A percentile compares a stretch with the other conserved stretches of the same genome.
Evolutionary conservation across 2,329 filamentous ascomycete genomes (phyloP).

Genomic region (Diplodia scrobiculata): DNA sequence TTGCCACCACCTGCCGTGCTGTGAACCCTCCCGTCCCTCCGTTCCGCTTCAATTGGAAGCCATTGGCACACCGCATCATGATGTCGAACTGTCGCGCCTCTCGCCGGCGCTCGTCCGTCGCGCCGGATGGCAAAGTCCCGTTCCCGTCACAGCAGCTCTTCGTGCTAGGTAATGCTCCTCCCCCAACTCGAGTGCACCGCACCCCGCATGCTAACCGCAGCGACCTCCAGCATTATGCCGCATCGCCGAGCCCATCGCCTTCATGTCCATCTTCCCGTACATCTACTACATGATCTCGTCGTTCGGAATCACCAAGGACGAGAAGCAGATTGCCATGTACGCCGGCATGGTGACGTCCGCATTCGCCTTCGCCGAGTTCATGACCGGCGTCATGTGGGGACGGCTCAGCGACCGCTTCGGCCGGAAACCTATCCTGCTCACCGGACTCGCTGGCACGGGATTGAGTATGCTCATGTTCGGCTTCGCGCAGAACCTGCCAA

Average conservation of each 20-base stretch:
- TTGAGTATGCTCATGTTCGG: slow-evolving; percentile 92
- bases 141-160: slow-evolving; percentile 64
- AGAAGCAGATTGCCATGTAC: slow-evolving; percentile 82
- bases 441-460: slow-evolving; percentile 86
- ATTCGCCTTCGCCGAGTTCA: slow-evolving; percentile 94
- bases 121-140: slow-evolving; percentile 38
- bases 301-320: slow-evolving; percentile 79
- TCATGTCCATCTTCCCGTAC: slow-evolving; percentile 99
- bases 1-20: slow-evolving; percentile 5
- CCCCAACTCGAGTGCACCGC: not conserved
- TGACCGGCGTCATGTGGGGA: slow-evolving; percentile 90
- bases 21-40: slow-evolving; percentile 7
- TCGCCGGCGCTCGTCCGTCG: slow-evolving; percentile 22
- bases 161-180: slow-evolving; percentile 53
- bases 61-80: slow-evolving; percentile 18
- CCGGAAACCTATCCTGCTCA: slow-evolving; percentile 87
- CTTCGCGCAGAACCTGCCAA: slow-evolving; percentile 77
- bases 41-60: slow-evolving; percentile 17
- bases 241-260: slow-evolving; percentile 97
- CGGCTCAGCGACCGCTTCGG: slow-evolving; percentile 88
- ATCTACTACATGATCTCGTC: slow-evolving; percentile 97
- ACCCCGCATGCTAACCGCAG: slow-evolving; percentile 14
- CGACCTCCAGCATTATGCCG: slow-evolving; percentile 72
- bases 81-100: slow-evolving; percentile 26
- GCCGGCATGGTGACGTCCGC: slow-evolving; percentile 95